Evolutionary conservation across 257 asterid species (phyloP).

Genomic region (Primulina tabacum): DNA sequence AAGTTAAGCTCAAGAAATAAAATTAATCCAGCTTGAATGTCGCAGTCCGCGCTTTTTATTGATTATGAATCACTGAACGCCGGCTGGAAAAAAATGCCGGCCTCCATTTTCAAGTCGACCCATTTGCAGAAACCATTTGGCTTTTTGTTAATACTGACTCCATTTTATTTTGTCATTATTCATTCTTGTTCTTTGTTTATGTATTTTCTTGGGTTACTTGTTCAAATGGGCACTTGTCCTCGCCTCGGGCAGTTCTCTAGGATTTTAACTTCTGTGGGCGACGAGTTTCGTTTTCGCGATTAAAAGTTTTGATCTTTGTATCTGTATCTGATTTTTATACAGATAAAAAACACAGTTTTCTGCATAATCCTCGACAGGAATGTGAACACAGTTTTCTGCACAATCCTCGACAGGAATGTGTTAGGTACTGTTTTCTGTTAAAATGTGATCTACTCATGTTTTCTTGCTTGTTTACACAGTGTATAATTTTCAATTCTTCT

Average conservation of each 20-base stretch:
- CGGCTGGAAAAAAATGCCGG: slow-evolving; percentile 35
- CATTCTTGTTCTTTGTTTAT: slow-evolving; percentile 12
- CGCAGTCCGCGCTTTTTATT: slow-evolving; percentile 18
- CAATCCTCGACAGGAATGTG: neutral
- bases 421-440: neutral
- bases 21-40: neutral
- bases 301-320: neutral
- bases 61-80: slow-evolving; percentile 25
- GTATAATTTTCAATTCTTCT: neutral
- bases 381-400: slow-evolving; percentile 7
- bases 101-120: slow-evolving; percentile 14
- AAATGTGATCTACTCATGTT: neutral
- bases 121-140: neutral
- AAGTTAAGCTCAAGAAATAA: slow-evolving; percentile 7
- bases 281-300: neutral
- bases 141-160: neutral
- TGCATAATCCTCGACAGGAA: neutral
- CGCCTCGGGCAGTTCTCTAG: slow-evolving; percentile 11
- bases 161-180: slow-evolving; percentile 20
- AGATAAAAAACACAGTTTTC: slow-evolving; percentile 12
- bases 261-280: slow-evolving; percentile 8
- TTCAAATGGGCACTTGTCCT: slow-evolving; percentile 21
- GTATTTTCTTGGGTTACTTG: slow-evolving; percentile 7
- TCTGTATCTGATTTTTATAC: neutral
- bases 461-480: slow-evolving; percentile 5